Evolutionary conservation across 176 grass and related monocot species (phyloP).

Genomic region (Stipa capillata): DNA sequence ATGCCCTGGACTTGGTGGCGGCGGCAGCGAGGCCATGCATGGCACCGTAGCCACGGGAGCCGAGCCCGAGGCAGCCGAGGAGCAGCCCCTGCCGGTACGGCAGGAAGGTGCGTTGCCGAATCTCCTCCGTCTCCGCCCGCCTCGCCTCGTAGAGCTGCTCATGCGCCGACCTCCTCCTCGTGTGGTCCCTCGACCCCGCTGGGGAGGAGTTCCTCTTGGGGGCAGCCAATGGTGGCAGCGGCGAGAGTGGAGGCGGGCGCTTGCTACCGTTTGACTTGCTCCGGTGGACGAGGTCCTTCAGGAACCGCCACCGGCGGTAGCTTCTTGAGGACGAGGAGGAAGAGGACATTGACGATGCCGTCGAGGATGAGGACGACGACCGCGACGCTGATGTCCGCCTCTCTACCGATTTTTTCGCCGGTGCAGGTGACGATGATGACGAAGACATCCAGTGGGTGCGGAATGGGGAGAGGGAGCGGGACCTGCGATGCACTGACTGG

Average conservation of each 20-base stretch:
- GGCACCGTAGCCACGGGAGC: constrained; percentile 43
- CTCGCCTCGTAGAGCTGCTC: constrained; percentile 61
- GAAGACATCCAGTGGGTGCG: constrained; percentile 24
- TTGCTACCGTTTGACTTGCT: constrained; percentile 41
- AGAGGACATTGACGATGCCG: constrained; percentile 37
- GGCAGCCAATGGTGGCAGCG: neutral
- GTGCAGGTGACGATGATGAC: neutral
- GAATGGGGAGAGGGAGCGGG: constrained; percentile 59
- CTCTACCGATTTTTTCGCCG: neutral
- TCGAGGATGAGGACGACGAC: constrained; percentile 37
- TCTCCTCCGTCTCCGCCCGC: constrained; percentile 67
- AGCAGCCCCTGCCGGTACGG: constrained; percentile 67
- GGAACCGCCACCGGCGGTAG: constrained; percentile 52
- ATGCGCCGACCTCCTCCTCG: constrained; percentile 42
- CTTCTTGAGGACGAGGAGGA: constrained; percentile 32
- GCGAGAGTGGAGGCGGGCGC: neutral
- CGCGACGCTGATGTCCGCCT: constrained; percentile 14
- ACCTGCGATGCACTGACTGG: constrained; percentile 43
- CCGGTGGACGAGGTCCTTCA: constrained; percentile 62
- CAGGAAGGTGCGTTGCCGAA: constrained; percentile 79
- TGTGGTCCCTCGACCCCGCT: neutral
- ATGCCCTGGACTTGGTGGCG: constrained; percentile 34
- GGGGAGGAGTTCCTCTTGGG: no score
- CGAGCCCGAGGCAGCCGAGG: constrained; percentile 61
- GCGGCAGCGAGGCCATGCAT: constrained; percentile 51